phyloP scores from a whole-genome alignment of 1,284 basidiomycete species.

The Cutaneotrichosporon mucoides region DNA sequence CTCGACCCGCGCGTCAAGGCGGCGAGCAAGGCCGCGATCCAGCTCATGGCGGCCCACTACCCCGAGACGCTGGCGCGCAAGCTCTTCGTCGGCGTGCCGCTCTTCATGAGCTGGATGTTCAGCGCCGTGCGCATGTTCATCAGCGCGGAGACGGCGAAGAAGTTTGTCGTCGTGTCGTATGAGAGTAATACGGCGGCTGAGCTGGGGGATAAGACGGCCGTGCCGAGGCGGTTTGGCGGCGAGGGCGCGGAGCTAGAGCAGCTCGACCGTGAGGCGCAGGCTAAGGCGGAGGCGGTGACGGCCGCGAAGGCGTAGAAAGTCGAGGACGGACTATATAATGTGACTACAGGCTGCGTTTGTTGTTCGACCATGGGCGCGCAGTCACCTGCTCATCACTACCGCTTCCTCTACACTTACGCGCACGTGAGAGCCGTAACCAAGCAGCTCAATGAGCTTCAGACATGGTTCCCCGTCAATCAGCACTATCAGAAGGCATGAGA shows the following conservation, averaged over 20 bases:
- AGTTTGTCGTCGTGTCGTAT: constrained; percentile 27
- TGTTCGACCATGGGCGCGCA: too few species aligned
- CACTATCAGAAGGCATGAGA: too few species aligned
- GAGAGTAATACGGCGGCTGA: constrained; percentile 16
- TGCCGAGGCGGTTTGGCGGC: constrained; percentile 26
- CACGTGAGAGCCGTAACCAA: too few species aligned
- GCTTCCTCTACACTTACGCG: too few species aligned
- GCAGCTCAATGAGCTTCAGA: too few species aligned
- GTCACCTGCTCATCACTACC: too few species aligned
- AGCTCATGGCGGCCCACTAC: constrained; percentile 26
- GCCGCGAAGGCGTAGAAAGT: too few species aligned
- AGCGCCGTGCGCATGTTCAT: constrained; percentile 24
- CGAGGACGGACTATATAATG: too few species aligned
- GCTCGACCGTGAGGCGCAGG: constrained; percentile 8
- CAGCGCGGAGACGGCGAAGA: constrained; percentile 22
- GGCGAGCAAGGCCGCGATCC: constrained; percentile 25
- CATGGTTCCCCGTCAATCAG: too few species aligned
- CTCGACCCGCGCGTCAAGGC: constrained; percentile 28
- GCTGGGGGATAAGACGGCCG: constrained; percentile 18
- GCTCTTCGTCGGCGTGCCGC: constrained; percentile 29
- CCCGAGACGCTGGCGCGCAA: constrained; percentile 29
- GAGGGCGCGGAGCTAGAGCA: constrained; percentile 14
- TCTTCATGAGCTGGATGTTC: constrained; percentile 33
- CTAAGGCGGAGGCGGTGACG: neutral
- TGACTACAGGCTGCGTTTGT: too few species aligned